phyloP scores from a whole-genome alignment of 2,329 filamentous ascomycete genomes.

The Fusarium sp. region DNA sequence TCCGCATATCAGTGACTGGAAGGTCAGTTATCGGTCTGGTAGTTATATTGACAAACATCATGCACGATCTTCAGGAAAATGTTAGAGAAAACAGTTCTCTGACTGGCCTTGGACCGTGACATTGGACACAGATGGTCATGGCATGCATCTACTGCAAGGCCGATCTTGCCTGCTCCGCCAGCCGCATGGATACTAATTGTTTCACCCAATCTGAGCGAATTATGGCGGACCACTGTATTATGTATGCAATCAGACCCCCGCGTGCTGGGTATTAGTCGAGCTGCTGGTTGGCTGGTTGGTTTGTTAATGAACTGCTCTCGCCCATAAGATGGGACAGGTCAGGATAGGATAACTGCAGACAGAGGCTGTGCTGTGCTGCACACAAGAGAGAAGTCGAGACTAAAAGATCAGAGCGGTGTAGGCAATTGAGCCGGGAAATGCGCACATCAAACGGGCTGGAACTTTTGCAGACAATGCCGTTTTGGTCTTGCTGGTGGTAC shows the following conservation, averaged over 20 bases:
- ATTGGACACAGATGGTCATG: slow-evolving; percentile 1
- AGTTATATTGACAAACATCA: background rate
- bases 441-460: slow-evolving; percentile 6
- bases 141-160: slow-evolving; percentile 31
- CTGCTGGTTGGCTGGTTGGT: slow-evolving; percentile 23
- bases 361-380: slow-evolving; percentile 20
- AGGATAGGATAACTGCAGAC: slow-evolving; percentile 15
- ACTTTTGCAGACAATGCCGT: slow-evolving; percentile 22
- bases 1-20: background rate
- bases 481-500: slow-evolving; percentile 25
- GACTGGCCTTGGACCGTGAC: background rate
- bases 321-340: slow-evolving; percentile 5
- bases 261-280: slow-evolving; percentile 10
- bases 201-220: slow-evolving; percentile 18
- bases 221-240: slow-evolving; percentile 1
- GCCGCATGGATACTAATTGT: slow-evolving; percentile 26
- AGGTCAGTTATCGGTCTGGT: background rate
- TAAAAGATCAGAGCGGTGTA: slow-evolving; percentile 22
- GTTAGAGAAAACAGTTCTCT: background rate
- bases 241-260: slow-evolving; percentile 23
- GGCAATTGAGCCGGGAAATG: slow-evolving; percentile 13
- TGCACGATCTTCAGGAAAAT: slow-evolving; percentile 2
- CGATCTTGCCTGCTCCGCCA: slow-evolving; percentile 32
- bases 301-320: slow-evolving; percentile 14
- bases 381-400: slow-evolving; percentile 5